Conservation (phyloP, 1,284 basidiomycete genomes). For the Trichosporon inkin region DNA sequence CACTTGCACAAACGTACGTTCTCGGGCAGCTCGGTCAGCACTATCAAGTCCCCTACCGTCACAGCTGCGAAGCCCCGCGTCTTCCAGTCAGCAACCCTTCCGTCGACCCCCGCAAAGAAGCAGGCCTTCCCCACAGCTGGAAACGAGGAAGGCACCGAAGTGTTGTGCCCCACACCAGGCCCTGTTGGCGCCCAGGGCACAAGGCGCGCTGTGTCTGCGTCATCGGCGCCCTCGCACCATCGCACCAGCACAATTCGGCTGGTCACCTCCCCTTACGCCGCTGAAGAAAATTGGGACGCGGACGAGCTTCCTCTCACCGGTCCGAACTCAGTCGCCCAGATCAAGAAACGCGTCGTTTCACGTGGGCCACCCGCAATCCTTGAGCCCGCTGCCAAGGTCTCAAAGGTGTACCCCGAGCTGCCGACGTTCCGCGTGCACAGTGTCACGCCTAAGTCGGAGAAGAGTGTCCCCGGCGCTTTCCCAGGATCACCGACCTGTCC, state of each 20-base stretch:
- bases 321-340: conserved; percentile 21
- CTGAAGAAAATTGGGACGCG: conserved; percentile 12
- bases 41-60: conserved; percentile 8
- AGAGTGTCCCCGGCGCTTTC: conserved; percentile 22
- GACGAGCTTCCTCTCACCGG: conserved; percentile 39
- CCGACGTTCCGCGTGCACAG: background rate
- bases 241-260: conserved; percentile 42
- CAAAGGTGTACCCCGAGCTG: background rate
- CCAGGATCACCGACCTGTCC: conserved; percentile 12
- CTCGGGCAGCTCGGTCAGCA: conserved; percentile 7
- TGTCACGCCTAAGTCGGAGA: background rate
- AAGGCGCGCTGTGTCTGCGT: conserved; percentile 1
- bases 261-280: conserved; percentile 30
- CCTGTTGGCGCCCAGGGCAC: background rate
- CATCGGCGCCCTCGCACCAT: conserved; percentile 27
- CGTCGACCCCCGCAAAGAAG: background rate
- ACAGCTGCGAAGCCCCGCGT: background rate
- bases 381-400: background rate
- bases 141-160: background rate
- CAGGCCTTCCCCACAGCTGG: background rate
- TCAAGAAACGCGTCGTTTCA: conserved; percentile 30
- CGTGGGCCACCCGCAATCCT: background rate
- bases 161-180: background rate
- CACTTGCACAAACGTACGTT: conserved; percentile 13
- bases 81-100: background rate